Evolutionary conservation across 768 basidiomycete genomes (phyloP), one percentile per base, ranked within the genome.

Genomic region (Rhodotorula paludigena): DNA sequence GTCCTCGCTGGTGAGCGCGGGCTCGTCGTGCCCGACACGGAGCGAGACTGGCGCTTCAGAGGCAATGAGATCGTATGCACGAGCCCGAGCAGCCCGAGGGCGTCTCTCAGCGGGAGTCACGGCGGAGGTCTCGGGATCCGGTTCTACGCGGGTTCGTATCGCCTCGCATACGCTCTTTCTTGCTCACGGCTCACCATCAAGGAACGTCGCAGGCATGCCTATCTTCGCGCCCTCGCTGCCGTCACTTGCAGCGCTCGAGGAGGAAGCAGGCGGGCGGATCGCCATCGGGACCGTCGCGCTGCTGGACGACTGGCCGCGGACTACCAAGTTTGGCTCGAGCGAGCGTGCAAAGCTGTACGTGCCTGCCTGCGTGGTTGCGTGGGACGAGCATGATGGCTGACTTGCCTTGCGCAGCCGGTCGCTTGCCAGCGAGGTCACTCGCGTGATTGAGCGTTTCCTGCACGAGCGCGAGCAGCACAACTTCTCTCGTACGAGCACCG

Each of bases 1-100:
- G 33, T 71, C 3, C 33, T 67, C 32, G 66, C 66, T 25, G 70
- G 65, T 1, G 65, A 63, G 49, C 33, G 49, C 3, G 70, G 65
- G 5, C 54, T 71, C 12, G 65, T 64, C 32, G 45, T 67, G 2
- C 8, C 52, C 14, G 65, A 71, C 16, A 47, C 59, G 42, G 58
- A 63, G 62, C 45, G 55, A 25, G 70, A 71, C 32, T 71, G 70
- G 70, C 59, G 69, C 35, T 66, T 52, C 57, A 20, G 62, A 20
- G 57, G 61, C 8, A 63, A 70, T 35, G 53, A 48, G 30, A 53
- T 66, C 16, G 28, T 68, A 1, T 45, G 48, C 28, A 51, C 44
- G 23, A 41, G 44, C 4, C 30, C 59, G 30, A 20, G 23, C 42
- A 41, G 39, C 35, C 39, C 48, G 49, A 25, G n/a, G 41, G 41